Percentiles rank a stretch among this genome's conserved stretches.
phyloP scores from a whole-genome alignment of 257 asterid species.

The Cruciata laevipes region DNA sequence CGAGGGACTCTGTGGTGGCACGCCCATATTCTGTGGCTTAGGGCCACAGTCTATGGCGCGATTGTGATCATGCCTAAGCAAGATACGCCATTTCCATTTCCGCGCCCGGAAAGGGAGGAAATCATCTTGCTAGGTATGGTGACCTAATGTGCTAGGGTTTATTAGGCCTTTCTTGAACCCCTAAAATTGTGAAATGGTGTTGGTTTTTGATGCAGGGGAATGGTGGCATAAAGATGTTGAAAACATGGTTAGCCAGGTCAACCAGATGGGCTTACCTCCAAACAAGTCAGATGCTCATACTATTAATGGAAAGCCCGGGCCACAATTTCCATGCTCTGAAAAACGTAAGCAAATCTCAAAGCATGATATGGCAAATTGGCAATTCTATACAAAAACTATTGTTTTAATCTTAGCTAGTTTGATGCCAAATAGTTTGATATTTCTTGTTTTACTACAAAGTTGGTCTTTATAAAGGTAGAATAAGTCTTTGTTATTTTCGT shows the following conservation, averaged over 20 bases:
- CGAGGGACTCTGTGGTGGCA: constrained; percentile 77
- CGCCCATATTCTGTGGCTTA: constrained; percentile 66
- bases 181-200: not conserved
- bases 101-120: constrained; percentile 38
- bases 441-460: not conserved
- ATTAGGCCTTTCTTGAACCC: not conserved
- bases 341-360: constrained; percentile 19
- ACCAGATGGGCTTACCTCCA: constrained; percentile 30
- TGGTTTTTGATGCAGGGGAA: constrained; percentile 22
- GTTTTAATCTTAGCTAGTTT: too few species aligned
- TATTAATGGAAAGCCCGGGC: constrained; percentile 35
- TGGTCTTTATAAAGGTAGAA: too few species aligned
- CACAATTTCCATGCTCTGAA: constrained; percentile 31
- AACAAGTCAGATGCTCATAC: constrained; percentile 37
- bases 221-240: constrained; percentile 38
- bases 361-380: too few species aligned
- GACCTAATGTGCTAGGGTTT: too few species aligned
- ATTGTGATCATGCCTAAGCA: constrained; percentile 3
- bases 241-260: constrained; percentile 24
- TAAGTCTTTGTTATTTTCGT: too few species aligned
- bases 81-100: not conserved
- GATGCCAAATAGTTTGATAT: not conserved
- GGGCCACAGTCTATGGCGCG: constrained; percentile 40
- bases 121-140: constrained; percentile 38
- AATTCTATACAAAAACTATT: not conserved